These are phyloP conservation scores for Macadamia integrifolia DNA, from an alignment of 164 flowering plant genomes.

Conservation along the genomic window DNA sequence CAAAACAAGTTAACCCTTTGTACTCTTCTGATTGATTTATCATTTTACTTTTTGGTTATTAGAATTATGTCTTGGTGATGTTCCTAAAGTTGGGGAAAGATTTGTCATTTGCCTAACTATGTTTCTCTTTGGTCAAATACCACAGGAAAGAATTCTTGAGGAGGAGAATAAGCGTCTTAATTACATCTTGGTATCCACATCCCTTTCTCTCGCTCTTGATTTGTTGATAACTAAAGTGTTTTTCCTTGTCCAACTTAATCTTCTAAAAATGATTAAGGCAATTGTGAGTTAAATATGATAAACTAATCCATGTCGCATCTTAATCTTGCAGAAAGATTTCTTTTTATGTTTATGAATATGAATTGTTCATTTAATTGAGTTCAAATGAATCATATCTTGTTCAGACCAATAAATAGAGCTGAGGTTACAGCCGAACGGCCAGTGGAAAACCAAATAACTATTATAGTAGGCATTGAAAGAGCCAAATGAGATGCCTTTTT, in stretches of 20 bases:
- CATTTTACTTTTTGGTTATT: background rate
- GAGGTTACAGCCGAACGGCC: too few species aligned
- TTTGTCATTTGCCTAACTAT: background rate
- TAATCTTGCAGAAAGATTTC: too few species aligned
- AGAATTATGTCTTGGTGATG: background rate
- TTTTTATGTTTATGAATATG: too few species aligned
- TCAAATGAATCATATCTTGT: too few species aligned
- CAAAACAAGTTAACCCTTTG: background rate
- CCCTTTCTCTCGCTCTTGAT: background rate
- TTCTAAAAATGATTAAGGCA: background rate
- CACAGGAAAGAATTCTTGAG: conserved; percentile 41
- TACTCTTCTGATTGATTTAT: background rate
- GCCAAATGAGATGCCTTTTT: too few species aligned
- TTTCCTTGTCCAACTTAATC: background rate
- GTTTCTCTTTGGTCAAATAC: background rate
- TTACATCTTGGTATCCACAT: conserved; percentile 2
- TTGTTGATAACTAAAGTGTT: background rate
- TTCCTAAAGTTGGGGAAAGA: background rate
- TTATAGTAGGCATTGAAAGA: too few species aligned
- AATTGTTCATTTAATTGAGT: too few species aligned
- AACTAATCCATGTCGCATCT: too few species aligned
- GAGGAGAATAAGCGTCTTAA: conserved; percentile 49
- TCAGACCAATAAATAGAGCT: too few species aligned
- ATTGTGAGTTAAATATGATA: background rate
- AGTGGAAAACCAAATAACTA: too few species aligned